These are phyloP conservation scores for Paecilomyces fulvus DNA, from an alignment of 2,329 filamentous ascomycete species.

Conservation along the genomic window DNA sequence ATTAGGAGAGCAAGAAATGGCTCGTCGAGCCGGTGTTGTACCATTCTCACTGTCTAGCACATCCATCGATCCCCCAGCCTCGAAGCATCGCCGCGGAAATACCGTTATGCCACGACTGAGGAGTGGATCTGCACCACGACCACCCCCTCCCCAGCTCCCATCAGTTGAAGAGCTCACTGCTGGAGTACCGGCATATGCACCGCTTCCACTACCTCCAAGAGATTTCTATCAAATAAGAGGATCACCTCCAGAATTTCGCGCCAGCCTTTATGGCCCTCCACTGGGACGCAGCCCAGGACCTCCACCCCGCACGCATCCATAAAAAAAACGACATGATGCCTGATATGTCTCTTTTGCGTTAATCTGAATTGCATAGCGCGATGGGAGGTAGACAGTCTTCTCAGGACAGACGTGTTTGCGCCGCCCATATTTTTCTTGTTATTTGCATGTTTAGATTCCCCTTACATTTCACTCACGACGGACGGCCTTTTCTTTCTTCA, in stretches of 20 bases:
- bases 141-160: conserved; percentile 31
- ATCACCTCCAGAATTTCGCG: conserved; percentile 21
- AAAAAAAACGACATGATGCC: conserved; percentile 16
- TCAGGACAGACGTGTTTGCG: not conserved
- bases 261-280: conserved; percentile 19
- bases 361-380: conserved; percentile 6
- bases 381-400: conserved; percentile 5
- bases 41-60: conserved; percentile 66
- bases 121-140: conserved; percentile 26
- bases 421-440: conserved; percentile 4
- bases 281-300: conserved; percentile 23
- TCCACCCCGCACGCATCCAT: conserved; percentile 30
- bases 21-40: conserved; percentile 76
- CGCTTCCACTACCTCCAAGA: conserved; percentile 27
- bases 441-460: conserved; percentile 1
- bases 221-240: conserved; percentile 27
- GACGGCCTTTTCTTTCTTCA: not conserved
- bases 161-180: conserved; percentile 40
- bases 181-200: conserved; percentile 37
- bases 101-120: conserved; percentile 31
- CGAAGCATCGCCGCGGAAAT: conserved; percentile 28
- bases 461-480: conserved; percentile 1
- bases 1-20: conserved; percentile 89
- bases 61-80: conserved; percentile 41
- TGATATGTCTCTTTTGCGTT: conserved; percentile 12